Percentiles rank a stretch among this genome's conserved stretches.
Evolutionary conservation across 2,329 filamentous ascomycete genomes (phyloP).

Genomic region (Stagonosporopsis vannaccii): DNA sequence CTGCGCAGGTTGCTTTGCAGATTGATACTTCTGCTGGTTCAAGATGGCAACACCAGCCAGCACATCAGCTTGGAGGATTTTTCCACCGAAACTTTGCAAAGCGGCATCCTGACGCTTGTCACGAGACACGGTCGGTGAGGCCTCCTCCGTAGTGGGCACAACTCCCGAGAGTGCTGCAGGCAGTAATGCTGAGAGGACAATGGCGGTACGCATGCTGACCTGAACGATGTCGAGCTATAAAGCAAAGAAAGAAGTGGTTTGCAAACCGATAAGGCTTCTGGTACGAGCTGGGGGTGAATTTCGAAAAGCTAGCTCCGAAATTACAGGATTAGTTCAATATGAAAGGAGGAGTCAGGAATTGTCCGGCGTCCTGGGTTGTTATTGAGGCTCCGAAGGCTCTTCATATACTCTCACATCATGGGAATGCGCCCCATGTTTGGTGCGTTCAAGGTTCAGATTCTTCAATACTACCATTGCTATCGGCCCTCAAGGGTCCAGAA

Average conservation of each 20-base stretch:
- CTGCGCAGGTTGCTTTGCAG: constrained; percentile 26
- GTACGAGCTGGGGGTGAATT: background rate
- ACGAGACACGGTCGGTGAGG: constrained; percentile 15
- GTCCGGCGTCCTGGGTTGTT: constrained; percentile 18
- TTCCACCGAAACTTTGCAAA: constrained; percentile 19
- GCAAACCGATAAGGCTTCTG: background rate
- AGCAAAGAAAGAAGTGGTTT: background rate
- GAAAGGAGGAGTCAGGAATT: constrained; percentile 10
- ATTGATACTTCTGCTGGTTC: constrained; percentile 39
- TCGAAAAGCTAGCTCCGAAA: background rate
- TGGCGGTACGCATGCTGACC: constrained; percentile 27
- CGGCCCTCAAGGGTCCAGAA: constrained; percentile 5
- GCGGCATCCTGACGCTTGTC: constrained; percentile 28
- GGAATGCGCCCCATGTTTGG: constrained; percentile 10
- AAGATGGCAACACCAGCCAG: constrained; percentile 33
- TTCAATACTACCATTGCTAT: constrained; percentile 6
- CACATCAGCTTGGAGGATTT: constrained; percentile 31
- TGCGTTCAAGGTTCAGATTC: constrained; percentile 2
- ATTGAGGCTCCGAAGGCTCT: constrained; percentile 16
- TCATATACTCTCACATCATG: constrained; percentile 24
- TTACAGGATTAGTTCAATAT: constrained; percentile 21
- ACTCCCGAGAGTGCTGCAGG: constrained; percentile 26
- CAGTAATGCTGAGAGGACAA: constrained; percentile 25
- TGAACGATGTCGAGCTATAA: no score
- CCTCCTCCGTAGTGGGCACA: constrained; percentile 21